Percentiles rank a stretch among this genome's conserved stretches.
phyloP scores from a whole-genome alignment of 1,284 basidiomycete genomes.

The Ceratobasidium sp. region DNA sequence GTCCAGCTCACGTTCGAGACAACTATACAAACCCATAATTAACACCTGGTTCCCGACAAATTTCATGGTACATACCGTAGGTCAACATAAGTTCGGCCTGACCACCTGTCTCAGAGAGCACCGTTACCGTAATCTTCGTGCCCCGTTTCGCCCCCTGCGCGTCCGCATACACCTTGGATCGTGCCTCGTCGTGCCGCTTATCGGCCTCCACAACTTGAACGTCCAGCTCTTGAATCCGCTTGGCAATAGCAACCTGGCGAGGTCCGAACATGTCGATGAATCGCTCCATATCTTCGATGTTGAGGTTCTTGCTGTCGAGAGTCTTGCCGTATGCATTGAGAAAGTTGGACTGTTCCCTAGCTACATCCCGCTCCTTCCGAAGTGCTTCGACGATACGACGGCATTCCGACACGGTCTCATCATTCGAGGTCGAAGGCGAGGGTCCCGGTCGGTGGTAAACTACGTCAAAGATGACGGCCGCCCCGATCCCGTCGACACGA shows the following conservation, averaged over 20 bases:
- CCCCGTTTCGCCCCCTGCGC: constrained; percentile 43
- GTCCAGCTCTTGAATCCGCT: constrained; percentile 30
- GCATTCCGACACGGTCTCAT: constrained; percentile 37
- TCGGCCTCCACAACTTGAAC: constrained; percentile 45
- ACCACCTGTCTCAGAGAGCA: constrained; percentile 47
- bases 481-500: constrained; percentile 52
- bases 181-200: constrained; percentile 35
- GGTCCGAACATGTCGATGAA: constrained; percentile 50
- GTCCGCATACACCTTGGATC: constrained; percentile 38
- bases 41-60: too few relatives aligned
- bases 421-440: not conserved
- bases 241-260: constrained; percentile 42
- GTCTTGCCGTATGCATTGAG: constrained; percentile 48
- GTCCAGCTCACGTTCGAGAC: constrained; percentile 52
- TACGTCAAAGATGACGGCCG: constrained; percentile 52
- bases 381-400: constrained; percentile 42
- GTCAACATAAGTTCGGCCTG: constrained; percentile 46
- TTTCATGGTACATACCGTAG: constrained; percentile 45
- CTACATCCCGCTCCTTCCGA: constrained; percentile 33
- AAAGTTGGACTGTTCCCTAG: constrained; percentile 41
- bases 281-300: constrained; percentile 39
- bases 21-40: constrained; percentile 30
- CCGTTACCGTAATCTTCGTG: constrained; percentile 48
- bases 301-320: constrained; percentile 47
- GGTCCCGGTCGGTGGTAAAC: constrained; percentile 47